Evolutionary conservation across 2,329 filamentous ascomycete species (phyloP).

Genomic region (Myriosclerotinia duriaeana): DNA sequence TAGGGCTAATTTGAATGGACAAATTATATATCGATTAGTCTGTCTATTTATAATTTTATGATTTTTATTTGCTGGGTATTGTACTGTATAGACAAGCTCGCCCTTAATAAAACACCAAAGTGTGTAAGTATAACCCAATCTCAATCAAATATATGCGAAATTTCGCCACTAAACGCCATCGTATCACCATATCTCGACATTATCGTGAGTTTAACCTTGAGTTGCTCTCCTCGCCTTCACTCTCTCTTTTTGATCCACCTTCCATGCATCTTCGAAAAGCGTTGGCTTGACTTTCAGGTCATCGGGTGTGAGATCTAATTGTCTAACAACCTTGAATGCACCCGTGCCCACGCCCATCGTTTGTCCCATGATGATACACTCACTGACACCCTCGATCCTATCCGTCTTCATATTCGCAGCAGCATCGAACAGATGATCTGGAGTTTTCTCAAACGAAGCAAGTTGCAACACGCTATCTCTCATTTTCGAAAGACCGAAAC

Average conservation of each 20-base stretch:
- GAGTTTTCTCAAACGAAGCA: constrained; percentile 96
- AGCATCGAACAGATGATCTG: constrained; percentile 94
- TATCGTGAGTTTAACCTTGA: constrained; percentile 4
- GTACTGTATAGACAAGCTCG: constrained; percentile 14
- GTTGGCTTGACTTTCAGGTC: constrained; percentile 54
- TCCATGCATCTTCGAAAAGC: constrained; percentile 70
- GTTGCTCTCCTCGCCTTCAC: constrained; percentile 28
- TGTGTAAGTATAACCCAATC: neutral
- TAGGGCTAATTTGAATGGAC: neutral
- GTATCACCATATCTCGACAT: neutral
- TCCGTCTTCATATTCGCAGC: constrained; percentile 90
- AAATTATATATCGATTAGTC: neutral
- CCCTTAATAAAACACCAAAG: constrained; percentile 11
- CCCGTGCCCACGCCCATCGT: constrained; percentile 90
- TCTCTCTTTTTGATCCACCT: constrained; percentile 38
- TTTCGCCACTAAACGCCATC: constrained; percentile 16
- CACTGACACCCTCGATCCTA: constrained; percentile 86
- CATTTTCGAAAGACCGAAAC: constrained; percentile 96
- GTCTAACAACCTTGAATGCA: constrained; percentile 82
- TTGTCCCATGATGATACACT: constrained; percentile 98
- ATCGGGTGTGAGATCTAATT: constrained; percentile 64
- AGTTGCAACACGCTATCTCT: constrained; percentile 90
- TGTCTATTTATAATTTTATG: constrained; percentile 25
- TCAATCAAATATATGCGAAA: constrained; percentile 6
- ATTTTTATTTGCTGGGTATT: constrained; percentile 23